Conservation (phyloP, 2,329 filamentous ascomycete species). For the Penicillium sp. region DNA sequence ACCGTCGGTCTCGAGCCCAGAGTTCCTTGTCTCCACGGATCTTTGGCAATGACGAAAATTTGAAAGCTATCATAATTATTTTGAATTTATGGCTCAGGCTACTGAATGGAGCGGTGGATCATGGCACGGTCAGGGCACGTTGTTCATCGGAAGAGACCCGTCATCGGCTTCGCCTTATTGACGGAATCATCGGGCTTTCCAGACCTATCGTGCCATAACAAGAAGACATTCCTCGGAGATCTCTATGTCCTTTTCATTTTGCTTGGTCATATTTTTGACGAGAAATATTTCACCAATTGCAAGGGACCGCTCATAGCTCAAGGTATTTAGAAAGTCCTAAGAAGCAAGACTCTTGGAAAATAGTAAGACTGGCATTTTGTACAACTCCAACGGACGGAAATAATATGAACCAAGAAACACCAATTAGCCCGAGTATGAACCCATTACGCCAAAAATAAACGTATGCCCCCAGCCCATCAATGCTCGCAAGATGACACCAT, state of each 20-base stretch:
- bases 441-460: conserved; percentile 16
- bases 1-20: neutral
- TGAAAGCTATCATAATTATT: neutral
- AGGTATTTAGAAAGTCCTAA: neutral
- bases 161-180: neutral
- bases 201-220: too few relatives aligned
- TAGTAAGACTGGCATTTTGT: conserved; percentile 18
- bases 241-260: too few relatives aligned
- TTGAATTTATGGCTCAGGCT: neutral
- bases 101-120: neutral
- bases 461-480: conserved; percentile 22
- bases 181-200: neutral
- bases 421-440: conserved; percentile 5
- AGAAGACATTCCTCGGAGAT: too few relatives aligned
- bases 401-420: conserved; percentile 15
- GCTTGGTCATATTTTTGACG: too few relatives aligned
- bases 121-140: neutral
- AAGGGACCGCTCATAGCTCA: too few relatives aligned
- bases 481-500: conserved; percentile 17
- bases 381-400: conserved; percentile 19
- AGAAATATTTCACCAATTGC: too few relatives aligned
- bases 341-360: neutral
- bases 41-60: neutral
- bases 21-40: neutral
- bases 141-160: neutral